Evolutionary conservation across 1,139 yeast species (phyloP).

Genomic region (Debaryomyces subglobosus): DNA sequence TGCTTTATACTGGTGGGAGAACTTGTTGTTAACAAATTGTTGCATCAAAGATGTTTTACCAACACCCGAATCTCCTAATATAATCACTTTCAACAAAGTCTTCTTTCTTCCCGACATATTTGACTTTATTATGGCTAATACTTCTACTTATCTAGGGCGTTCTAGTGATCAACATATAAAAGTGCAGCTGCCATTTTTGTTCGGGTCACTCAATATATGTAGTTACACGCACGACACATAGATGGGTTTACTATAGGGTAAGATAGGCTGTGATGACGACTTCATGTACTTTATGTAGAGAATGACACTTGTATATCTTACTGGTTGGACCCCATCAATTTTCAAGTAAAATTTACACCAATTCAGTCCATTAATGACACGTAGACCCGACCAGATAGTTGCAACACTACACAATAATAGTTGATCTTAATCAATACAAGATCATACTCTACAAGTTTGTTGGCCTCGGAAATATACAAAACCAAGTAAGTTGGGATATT

Average conservation of each 20-base stretch:
- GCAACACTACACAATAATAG: not conserved
- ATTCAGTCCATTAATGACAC: not conserved
- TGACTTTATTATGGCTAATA: not conserved
- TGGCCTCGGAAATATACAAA: not conserved
- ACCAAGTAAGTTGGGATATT: not conserved
- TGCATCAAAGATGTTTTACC: conserved; percentile 97
- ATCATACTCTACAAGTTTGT: not conserved
- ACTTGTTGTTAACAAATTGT: conserved; percentile 93
- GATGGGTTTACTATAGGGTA: not conserved
- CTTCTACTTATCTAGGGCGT: conserved; percentile 1
- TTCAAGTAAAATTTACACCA: not conserved
- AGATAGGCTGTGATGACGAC: not conserved
- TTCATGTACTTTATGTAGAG: not conserved
- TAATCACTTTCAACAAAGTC: conserved; percentile 89
- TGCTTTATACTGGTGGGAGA: conserved; percentile 94
- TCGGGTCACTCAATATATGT: conserved; percentile 4
- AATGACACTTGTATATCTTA: not conserved
- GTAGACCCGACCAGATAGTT: not conserved
- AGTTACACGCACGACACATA: conserved; percentile 1
- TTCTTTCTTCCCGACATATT: conserved; percentile 80
- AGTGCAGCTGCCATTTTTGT: conserved; percentile 1
- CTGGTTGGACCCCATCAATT: not conserved
- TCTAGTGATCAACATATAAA: not conserved
- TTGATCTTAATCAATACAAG: not conserved
- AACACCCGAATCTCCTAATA: conserved; percentile 96